Evolutionary conservation across 1,284 basidiomycete species (phyloP).

Genomic region (Rhodotorula glutinis): DNA sequence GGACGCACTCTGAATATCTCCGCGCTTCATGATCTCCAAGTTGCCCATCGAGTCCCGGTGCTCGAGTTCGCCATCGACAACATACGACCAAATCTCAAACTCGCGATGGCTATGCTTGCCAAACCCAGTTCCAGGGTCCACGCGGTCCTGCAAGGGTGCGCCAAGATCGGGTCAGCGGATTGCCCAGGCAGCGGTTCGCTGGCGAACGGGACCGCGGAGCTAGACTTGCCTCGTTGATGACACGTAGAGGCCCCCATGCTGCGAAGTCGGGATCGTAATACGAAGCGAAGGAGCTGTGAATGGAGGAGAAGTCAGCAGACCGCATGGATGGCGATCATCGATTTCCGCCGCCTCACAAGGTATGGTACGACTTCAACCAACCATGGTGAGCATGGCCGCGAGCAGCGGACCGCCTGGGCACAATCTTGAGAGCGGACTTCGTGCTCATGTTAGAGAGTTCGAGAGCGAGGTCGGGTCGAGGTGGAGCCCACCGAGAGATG

Average conservation of each 20-base stretch:
- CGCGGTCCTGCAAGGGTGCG: constrained; percentile 59
- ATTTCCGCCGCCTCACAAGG: constrained; percentile 10
- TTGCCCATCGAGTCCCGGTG: constrained; percentile 83
- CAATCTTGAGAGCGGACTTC: constrained; percentile 33
- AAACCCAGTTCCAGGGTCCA: constrained; percentile 72
- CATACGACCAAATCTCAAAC: constrained; percentile 65
- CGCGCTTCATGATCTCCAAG: constrained; percentile 77
- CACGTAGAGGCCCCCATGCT: constrained; percentile 51
- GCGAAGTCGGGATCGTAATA: constrained; percentile 25
- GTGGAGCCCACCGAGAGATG: neutral
- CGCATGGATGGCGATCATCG: neutral
- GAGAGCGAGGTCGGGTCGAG: neutral
- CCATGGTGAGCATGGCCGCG: constrained; percentile 76
- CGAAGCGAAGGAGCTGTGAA: constrained; percentile 21
- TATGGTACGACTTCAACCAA: constrained; percentile 66
- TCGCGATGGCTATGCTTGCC: constrained; percentile 78
- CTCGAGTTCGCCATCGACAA: constrained; percentile 66
- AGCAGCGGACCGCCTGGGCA: constrained; percentile 25
- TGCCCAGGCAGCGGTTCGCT: too few species aligned
- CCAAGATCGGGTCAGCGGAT: too few species aligned
- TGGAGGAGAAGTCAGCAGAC: neutral
- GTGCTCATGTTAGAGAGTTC: neutral
- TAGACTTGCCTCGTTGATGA: constrained; percentile 66
- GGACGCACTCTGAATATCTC: constrained; percentile 66
- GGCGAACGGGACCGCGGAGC: too few species aligned